Evolutionary conservation across 2,329 filamentous ascomycete species (phyloP).

Genomic region (Aspergillus unguis): DNA sequence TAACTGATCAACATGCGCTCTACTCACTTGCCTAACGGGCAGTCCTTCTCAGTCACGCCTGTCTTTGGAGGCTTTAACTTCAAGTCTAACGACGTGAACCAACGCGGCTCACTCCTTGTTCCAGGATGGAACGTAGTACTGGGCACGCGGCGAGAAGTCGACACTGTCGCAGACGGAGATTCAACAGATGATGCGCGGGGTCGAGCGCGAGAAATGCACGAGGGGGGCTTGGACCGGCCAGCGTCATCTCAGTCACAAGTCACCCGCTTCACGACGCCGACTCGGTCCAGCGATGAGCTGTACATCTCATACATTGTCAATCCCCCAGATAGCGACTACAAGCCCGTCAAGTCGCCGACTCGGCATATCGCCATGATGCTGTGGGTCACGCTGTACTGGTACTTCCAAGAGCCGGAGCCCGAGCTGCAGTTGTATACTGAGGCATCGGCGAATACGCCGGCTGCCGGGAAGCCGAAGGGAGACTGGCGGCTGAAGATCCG

Average conservation of each 20-base stretch:
- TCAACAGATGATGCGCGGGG: conserved; percentile 13
- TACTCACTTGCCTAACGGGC: conserved; percentile 81
- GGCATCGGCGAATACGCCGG: conserved; percentile 63
- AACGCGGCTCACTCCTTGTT: conserved; percentile 63
- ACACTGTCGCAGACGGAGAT: conserved; percentile 24
- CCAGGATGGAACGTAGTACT: conserved; percentile 88
- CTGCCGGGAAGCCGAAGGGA: conserved; percentile 68
- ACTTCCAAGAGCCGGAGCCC: conserved; percentile 85
- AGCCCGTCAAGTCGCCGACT: conserved; percentile 74
- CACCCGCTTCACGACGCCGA: conserved; percentile 66
- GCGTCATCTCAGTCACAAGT: neutral
- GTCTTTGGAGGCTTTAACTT: conserved; percentile 92
- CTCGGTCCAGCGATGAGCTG: conserved; percentile 72
- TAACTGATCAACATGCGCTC: conserved; percentile 19
- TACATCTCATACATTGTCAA: conserved; percentile 92
- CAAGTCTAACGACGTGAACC: conserved; percentile 73
- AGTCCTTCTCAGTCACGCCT: conserved; percentile 73
- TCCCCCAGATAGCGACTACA: conserved; percentile 75
- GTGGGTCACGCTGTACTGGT: conserved; percentile 93
- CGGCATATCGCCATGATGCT: conserved; percentile 95
- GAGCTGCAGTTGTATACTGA: conserved; percentile 60
- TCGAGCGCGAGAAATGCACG: conserved; percentile 14
- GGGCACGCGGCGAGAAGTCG: conserved; percentile 59
- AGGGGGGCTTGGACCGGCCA: conserved; percentile 35
- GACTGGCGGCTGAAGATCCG: conserved; percentile 86